Evolutionary conservation across 352 stramenopile species (phyloP).

Genomic region (Pythium folliculosum): DNA sequence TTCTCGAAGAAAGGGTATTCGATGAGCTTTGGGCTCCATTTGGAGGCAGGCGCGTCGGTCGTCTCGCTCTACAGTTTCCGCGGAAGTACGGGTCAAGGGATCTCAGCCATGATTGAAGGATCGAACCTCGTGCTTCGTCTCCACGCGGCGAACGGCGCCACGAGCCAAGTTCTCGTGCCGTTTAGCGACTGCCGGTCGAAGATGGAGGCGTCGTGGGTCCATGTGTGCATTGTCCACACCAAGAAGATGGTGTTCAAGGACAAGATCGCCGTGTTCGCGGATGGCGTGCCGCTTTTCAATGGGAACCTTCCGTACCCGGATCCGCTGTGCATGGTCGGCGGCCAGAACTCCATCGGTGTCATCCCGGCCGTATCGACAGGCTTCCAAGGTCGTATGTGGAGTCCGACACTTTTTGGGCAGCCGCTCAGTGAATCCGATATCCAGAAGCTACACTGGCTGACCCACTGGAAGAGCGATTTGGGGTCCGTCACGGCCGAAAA

Average conservation of each 20-base stretch:
- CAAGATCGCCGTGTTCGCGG: conserved; percentile 74
- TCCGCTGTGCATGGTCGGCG: conserved; percentile 60
- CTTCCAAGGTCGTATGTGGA: conserved; percentile 75
- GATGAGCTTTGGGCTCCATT: conserved; percentile 61
- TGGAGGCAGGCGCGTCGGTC: conserved; percentile 35
- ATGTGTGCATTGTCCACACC: conserved; percentile 77
- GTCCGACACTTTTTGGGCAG: conserved; percentile 73
- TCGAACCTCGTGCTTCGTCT: conserved; percentile 60
- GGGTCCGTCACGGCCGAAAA: conserved; percentile 68
- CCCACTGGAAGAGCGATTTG: conserved; percentile 75
- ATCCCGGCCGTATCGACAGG: conserved; percentile 41
- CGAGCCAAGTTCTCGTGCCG: conserved; percentile 57
- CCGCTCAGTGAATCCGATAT: conserved; percentile 66
- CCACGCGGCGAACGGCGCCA: conserved; percentile 40
- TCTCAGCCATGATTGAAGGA: conserved; percentile 59
- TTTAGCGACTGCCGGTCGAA: conserved; percentile 47
- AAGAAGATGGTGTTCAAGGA: conserved; percentile 92
- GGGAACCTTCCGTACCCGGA: conserved; percentile 78
- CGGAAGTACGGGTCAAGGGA: conserved; percentile 70
- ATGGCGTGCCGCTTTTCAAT: conserved; percentile 58
- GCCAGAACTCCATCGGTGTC: conserved; percentile 73
- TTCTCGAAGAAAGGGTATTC: conserved; percentile 81
- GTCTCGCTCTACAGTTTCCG: conserved; percentile 78
- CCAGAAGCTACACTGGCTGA: conserved; percentile 70
- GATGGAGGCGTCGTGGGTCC: conserved; percentile 66